Base-by-base conservation (phyloP, 371 early-diverging fungal species). In the Fennellomyces sp. region DNA sequence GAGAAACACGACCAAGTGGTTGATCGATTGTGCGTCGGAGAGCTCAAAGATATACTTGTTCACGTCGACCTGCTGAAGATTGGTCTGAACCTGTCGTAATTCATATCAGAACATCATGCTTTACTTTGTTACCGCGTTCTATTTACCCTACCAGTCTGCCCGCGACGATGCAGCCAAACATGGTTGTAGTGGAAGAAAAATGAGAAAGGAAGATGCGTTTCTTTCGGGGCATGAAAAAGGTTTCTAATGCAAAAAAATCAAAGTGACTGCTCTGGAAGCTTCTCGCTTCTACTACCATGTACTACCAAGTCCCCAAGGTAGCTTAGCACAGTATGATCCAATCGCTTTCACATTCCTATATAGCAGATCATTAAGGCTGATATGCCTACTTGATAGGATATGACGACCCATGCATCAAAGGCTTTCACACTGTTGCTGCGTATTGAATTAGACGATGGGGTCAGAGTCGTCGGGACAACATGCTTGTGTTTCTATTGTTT, bases 1-100 rank as follows among this genome's bases (percentile, higher is more conserved):
- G 38, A 96, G 74, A 63, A 97, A 96, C 23, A 96, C 95, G 2
- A 94, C 94, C 33, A 97, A 82, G 72, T 97, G 97, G 72, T 97
- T 96, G 74, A 95, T 91, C 30, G 73, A 73, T 52, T 83, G 83
- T 1, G 95, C 90, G 56, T 94, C 92, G 5, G 83, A 70, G 23
- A 96, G 76, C 66, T 93, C 91, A 74, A 92, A 92, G 7, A 89
- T 79, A 66, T 86, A 91, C 67, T 91, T 88, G 71, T 88, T 89
- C 19, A 86, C 87, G 61, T 90, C 91, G 4, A 93, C 93, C 77
- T 92, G 94, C 66, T 91, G 91, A 52, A 94, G 66, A 61, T 95
- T 93, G 17, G 95, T 94, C 77, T 95, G 96, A 26, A 95, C 93
- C 92, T 91, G 61, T 26, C 2, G n/a, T 11, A 38, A 38, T 38